Percentiles rank a stretch among this genome's conserved stretches.
These are phyloP conservation scores for Phytopythium kandeliae DNA, from an alignment of 352 stramenopile genomes.

Conservation along the genomic window DNA sequence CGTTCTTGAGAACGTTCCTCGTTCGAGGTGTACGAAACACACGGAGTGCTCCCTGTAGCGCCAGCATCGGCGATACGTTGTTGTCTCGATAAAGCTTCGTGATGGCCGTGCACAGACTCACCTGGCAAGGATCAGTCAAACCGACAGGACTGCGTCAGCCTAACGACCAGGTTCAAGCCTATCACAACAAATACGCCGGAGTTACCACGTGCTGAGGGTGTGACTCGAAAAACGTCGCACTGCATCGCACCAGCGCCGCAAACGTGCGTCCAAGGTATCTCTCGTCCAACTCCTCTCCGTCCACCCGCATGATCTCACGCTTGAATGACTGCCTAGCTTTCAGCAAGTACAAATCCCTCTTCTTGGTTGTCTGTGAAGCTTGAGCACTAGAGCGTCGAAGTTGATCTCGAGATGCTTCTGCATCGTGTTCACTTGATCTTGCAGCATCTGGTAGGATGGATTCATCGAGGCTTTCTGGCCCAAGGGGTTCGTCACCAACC, in stretches of 20 bases:
- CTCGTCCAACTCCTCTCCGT: slow-evolving; percentile 21
- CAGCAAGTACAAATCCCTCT: slow-evolving; percentile 13
- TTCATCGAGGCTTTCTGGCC: not conserved
- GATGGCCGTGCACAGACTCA: slow-evolving; percentile 17
- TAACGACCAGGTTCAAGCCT: no score
- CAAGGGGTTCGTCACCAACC: not conserved
- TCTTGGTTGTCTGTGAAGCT: slow-evolving; percentile 1
- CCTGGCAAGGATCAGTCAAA: slow-evolving; percentile 3
- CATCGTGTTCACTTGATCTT: no score
- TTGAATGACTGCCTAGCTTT: slow-evolving; percentile 25
- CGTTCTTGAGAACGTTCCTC: slow-evolving; percentile 15
- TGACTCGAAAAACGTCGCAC: slow-evolving; percentile 16
- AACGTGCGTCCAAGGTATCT: slow-evolving; percentile 30
- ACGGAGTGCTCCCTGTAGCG: slow-evolving; percentile 16
- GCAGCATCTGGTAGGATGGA: not conserved
- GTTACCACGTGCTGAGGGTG: slow-evolving; percentile 25
- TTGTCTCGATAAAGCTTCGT: slow-evolving; percentile 12
- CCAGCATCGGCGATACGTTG: slow-evolving; percentile 13
- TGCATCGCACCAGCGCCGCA: slow-evolving; percentile 22
- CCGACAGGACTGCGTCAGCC: no score
- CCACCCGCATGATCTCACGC: slow-evolving; percentile 12
- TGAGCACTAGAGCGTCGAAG: not conserved
- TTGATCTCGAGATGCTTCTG: not conserved
- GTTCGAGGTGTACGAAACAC: slow-evolving; percentile 23
- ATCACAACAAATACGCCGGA: not conserved